These are phyloP conservation scores for Scedosporium apiospermum DNA, from an alignment of 2,329 filamentous ascomycete genomes.

Conservation along the genomic window DNA sequence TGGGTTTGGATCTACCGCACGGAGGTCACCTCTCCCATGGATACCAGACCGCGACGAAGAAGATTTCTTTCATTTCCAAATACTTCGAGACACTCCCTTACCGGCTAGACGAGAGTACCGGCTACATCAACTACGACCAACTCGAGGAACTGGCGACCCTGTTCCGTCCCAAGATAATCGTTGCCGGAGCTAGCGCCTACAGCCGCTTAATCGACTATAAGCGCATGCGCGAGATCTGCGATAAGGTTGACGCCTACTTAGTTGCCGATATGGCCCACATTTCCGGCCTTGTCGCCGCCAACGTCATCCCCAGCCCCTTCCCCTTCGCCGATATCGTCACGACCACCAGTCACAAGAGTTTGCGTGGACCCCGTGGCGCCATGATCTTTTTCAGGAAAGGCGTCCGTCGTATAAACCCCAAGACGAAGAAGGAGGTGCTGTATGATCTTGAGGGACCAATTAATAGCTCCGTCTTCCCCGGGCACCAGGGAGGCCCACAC, in stretches of 20 bases:
- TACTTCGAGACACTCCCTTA: conserved; percentile 99
- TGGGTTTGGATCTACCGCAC: conserved; percentile 94
- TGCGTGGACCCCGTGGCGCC: conserved; percentile 87
- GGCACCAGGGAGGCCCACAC: conserved; percentile 94
- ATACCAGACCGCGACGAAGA: conserved; percentile 88
- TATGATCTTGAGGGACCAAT: conserved; percentile 92
- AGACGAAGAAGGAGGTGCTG: conserved; percentile 74
- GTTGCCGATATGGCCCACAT: conserved; percentile 97
- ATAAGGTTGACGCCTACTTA: conserved; percentile 87
- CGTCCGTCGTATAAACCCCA: conserved; percentile 70
- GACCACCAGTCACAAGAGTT: conserved; percentile 95
- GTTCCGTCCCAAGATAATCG: conserved; percentile 91
- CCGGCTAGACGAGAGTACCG: conserved; percentile 79
- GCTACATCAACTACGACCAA: conserved; percentile 89
- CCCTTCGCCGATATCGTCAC: conserved; percentile 88
- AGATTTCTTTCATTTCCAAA: conserved; percentile 97
- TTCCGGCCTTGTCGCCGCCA: conserved; percentile 84
- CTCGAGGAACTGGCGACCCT: conserved; percentile 78
- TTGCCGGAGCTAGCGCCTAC: conserved; percentile 92
- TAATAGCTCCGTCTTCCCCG: conserved; percentile 94
- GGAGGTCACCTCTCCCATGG: conserved; percentile 94
- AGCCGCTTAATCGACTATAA: conserved; percentile 93
- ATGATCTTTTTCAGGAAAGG: conserved; percentile 99
- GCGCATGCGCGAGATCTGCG: conserved; percentile 80
- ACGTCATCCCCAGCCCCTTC: conserved; percentile 86